A percentile compares a stretch with the other conserved stretches of the same genome.
Evolutionary conservation across 2,329 filamentous ascomycete species (phyloP).

Genomic region (Pseudophaeomoniella oleicola): DNA sequence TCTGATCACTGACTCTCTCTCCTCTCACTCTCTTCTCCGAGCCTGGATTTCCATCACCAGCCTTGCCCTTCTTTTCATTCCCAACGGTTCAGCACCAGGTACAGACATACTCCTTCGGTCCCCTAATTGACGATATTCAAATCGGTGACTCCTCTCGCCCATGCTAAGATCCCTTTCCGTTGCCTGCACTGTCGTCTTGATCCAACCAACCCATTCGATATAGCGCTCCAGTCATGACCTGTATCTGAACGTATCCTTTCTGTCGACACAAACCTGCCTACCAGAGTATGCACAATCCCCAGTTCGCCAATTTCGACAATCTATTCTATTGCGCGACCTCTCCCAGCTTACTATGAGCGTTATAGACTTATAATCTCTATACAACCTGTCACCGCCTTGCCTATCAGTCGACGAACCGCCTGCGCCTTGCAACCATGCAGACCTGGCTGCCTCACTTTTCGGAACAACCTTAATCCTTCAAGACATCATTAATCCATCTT

Average conservation of each 20-base stretch:
- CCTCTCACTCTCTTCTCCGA: conserved; percentile 9
- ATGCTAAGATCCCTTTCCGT: not conserved
- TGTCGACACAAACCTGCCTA: not conserved
- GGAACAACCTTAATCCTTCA: not conserved
- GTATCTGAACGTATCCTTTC: not conserved
- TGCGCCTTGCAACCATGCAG: not conserved
- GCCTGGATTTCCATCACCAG: conserved; percentile 1
- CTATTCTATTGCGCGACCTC: too few species aligned
- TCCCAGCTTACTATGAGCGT: not conserved
- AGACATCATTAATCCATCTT: not conserved
- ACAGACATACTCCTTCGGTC: not conserved
- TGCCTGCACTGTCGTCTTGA: not conserved
- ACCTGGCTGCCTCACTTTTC: not conserved
- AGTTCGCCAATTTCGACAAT: too few species aligned
- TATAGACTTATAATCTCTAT: not conserved
- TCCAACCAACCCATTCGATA: too few species aligned
- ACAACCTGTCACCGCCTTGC: not conserved
- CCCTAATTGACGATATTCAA: not conserved
- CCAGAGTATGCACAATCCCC: not conserved
- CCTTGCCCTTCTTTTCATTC: not conserved
- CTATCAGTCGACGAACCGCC: not conserved
- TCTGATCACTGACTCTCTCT: conserved; percentile 7
- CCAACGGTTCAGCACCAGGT: not conserved
- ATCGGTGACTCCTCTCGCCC: not conserved
- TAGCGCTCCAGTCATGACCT: too few species aligned